phyloP scores from a whole-genome alignment of 2,329 filamentous ascomycete genomes.

The Apiospora hydei region DNA sequence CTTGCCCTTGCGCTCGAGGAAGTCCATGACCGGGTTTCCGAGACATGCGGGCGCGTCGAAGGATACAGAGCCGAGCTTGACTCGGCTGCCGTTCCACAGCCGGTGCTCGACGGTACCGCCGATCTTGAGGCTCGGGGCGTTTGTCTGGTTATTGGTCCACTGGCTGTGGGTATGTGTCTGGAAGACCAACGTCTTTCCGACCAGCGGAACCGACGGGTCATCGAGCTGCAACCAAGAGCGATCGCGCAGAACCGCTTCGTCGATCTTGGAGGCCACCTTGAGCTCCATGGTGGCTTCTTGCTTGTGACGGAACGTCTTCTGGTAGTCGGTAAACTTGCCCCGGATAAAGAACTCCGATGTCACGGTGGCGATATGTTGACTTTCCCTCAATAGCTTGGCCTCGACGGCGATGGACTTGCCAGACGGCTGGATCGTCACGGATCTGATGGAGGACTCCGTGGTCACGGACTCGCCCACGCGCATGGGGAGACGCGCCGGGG shows the following conservation, averaged over 20 bases:
- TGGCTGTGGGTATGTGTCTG: constrained; percentile 88
- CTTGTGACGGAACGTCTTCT: constrained; percentile 95
- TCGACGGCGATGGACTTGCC: constrained; percentile 99
- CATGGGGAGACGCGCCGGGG: constrained; percentile 87
- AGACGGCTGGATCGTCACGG: constrained; percentile 95
- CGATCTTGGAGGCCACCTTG: constrained; percentile 84
- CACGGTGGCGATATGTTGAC: constrained; percentile 92
- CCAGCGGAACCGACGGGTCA: constrained; percentile 73
- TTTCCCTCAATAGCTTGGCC: constrained; percentile 87
- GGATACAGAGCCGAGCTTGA: constrained; percentile 75
- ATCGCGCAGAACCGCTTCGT: constrained; percentile 90
- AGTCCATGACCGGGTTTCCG: constrained; percentile 96
- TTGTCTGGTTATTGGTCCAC: constrained; percentile 67
- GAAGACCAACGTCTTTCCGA: constrained; percentile 94
- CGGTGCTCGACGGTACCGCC: constrained; percentile 68
- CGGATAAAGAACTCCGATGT: constrained; percentile 98
- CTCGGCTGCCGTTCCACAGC: background rate
- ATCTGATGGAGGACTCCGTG: constrained; percentile 94
- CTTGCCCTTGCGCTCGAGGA: constrained; percentile 87
- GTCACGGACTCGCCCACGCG: constrained; percentile 94
- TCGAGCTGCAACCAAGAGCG: constrained; percentile 98
- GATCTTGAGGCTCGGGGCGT: constrained; percentile 63
- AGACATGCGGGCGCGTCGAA: constrained; percentile 91
- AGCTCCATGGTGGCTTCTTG: constrained; percentile 93
- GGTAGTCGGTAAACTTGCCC: constrained; percentile 87